A percentile compares a stretch with the other conserved stretches of the same genome.
Evolutionary conservation across 2,329 filamentous ascomycete genomes (phyloP).

Genomic region (Aphanoascus verrucosus): DNA sequence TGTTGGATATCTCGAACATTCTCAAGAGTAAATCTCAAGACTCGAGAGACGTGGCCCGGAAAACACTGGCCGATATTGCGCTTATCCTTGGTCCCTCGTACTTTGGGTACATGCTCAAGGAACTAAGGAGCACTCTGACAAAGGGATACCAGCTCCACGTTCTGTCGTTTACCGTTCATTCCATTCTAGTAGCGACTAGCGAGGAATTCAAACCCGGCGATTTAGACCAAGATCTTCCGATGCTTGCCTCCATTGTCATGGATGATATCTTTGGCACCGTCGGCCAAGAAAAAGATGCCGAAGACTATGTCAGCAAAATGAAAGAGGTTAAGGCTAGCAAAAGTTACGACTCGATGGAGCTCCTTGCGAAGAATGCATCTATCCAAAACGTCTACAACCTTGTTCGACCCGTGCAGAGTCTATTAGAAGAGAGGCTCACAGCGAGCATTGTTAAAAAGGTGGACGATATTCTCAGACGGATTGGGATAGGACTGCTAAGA

Average conservation of each 20-base stretch:
- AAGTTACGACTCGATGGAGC: constrained; percentile 93
- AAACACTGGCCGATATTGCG: constrained; percentile 75
- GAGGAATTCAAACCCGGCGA: constrained; percentile 68
- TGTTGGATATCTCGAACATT: constrained; percentile 89
- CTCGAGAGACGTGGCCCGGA: constrained; percentile 79
- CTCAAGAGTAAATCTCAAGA: constrained; percentile 81
- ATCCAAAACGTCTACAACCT: constrained; percentile 63
- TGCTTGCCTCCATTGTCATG: constrained; percentile 78
- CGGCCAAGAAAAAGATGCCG: constrained; percentile 92
- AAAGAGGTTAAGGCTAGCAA: constrained; percentile 98
- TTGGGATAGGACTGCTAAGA: constrained; percentile 69
- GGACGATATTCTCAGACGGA: constrained; percentile 73
- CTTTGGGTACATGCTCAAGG: constrained; percentile 87
- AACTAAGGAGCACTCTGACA: constrained; percentile 70
- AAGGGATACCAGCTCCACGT: constrained; percentile 91
- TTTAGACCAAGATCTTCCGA: constrained; percentile 72
- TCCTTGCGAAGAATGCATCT: constrained; percentile 73
- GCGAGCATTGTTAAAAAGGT: constrained; percentile 77
- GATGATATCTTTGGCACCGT: constrained; percentile 91
- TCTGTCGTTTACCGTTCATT: constrained; percentile 87
- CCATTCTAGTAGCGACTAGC: constrained; percentile 66
- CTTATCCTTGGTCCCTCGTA: constrained; percentile 68
- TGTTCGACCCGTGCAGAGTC: constrained; percentile 62
- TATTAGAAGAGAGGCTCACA: constrained; percentile 76
- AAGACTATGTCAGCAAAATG: constrained; percentile 89